Evolutionary conservation across 1,284 basidiomycete species (phyloP), one percentile per base, ranked within the genome.

Genomic region (Ustilago loliicola): DNA sequence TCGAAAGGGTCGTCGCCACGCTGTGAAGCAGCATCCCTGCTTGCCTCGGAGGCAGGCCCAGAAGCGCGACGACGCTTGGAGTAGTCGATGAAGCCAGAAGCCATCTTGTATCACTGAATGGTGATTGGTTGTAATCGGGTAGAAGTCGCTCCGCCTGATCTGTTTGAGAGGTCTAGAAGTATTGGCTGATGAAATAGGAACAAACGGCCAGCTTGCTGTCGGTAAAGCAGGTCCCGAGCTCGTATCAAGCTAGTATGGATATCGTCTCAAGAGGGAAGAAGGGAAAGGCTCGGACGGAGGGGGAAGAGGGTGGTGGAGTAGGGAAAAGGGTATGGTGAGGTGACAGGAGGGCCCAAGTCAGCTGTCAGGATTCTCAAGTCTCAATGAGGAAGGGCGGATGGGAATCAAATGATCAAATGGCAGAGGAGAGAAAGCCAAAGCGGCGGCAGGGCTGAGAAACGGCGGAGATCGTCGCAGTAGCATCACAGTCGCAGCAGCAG

Each of bases 11-110:
- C 34, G 2, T 55, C 42, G 29, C 50, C 42, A 0, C 29, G 23
- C 3, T 61, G 47, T 25, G 59, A 32, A 23, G 64, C 36, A 4
- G 36, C 54, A 27, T 67, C 68, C 27, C 61, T 64, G 58, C 65
- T 68, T 34, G 68, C 63, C 13, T 71, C 73, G 32, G 73, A 76
- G 10, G 61, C 61, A 15, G 65, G 47, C n/a, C 48, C 66, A 8
- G 62, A 59, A 0, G 55, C 54, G 15, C 75, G 78, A 3, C 59
- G n/a, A 47, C 77, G 67, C 55, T 45, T 61, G 61, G 72, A 73
- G 66, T 81, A 81, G 67, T 81, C 77, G 77, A 81, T 79, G 60
- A 80, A 77, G 47, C 62, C 66, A 23, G 72, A 58, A 45, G 48
- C 48, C 23, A 61, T 57, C 66, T 70, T 77, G 51, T 45, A 40